A percentile compares a stretch with the other conserved stretches of the same genome.
Conservation (phyloP, 75 land plant genomes). For the Isoetes taiwanensis region DNA sequence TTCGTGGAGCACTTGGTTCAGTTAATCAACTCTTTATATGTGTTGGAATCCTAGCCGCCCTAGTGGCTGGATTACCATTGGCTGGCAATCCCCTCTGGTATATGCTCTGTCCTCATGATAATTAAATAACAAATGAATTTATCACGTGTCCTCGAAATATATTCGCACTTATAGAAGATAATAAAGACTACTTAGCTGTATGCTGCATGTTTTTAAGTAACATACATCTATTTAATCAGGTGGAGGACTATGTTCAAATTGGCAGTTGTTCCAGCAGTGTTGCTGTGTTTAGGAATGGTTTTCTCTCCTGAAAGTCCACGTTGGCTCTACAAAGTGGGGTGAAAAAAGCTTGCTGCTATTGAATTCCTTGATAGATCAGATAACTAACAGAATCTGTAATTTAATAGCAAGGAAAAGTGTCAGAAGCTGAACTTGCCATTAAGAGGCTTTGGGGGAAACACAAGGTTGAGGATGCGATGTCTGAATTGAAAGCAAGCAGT, state of each 20-base stretch:
- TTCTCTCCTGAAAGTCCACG: conserved; percentile 93
- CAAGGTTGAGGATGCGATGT: conserved; percentile 65
- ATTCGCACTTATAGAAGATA: too few species aligned
- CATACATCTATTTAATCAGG: conserved; percentile 28
- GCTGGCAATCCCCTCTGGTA: conserved; percentile 93
- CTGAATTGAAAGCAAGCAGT: conserved; percentile 40
- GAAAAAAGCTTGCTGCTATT: background rate
- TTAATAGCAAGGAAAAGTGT: conserved; percentile 73
- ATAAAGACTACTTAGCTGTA: background rate
- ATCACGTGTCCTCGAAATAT: too few species aligned
- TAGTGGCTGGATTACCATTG: conserved; percentile 93
- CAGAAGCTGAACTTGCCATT: conserved; percentile 60
- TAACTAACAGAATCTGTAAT: background rate
- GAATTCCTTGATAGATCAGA: too few species aligned
- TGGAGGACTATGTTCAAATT: conserved; percentile 91
- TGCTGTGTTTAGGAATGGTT: conserved; percentile 90
- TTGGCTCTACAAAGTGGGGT: conserved; percentile 86
- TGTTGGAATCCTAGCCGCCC: conserved; percentile 80
- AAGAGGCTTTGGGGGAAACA: conserved; percentile 73
- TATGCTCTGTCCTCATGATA: background rate
- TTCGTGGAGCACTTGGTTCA: conserved; percentile 91
- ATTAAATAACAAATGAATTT: too few species aligned
- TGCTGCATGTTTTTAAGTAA: background rate
- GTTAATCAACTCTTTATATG: conserved; percentile 90
- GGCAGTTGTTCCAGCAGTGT: conserved; percentile 61